phyloP scores from a whole-genome alignment of 2,329 filamentous ascomycete species.

The Penicillium hordei region DNA sequence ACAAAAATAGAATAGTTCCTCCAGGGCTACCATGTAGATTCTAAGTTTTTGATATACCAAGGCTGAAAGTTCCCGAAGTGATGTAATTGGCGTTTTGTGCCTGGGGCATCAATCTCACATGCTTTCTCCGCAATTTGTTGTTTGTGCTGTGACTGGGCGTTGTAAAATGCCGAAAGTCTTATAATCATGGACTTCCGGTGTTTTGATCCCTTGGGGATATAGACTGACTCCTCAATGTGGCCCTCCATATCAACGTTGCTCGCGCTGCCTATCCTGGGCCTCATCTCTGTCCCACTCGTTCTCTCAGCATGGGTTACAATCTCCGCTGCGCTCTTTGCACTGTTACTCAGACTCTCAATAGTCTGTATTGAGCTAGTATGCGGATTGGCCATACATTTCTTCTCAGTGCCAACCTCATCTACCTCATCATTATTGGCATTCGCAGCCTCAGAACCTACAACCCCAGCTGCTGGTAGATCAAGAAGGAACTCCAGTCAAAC shows the following conservation, averaged over 20 bases:
- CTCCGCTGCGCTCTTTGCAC: slow-evolving; percentile 59
- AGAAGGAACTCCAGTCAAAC: slow-evolving; percentile 30
- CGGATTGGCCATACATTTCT: slow-evolving; percentile 57
- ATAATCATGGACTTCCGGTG: background rate
- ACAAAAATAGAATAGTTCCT: background rate
- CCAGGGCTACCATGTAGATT: background rate
- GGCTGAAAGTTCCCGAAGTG: background rate
- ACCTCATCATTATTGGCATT: slow-evolving; percentile 33
- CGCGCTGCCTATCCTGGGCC: slow-evolving; percentile 61
- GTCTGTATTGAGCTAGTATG: slow-evolving; percentile 64
- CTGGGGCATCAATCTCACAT: slow-evolving; percentile 14
- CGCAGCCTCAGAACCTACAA: slow-evolving; percentile 29
- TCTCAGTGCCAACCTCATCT: slow-evolving; percentile 40
- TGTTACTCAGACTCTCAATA: slow-evolving; percentile 60
- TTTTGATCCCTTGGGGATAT: background rate
- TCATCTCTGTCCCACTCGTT: slow-evolving; percentile 63
- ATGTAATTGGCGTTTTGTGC: slow-evolving; percentile 11
- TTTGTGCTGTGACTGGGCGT: background rate
- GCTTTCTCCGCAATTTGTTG: slow-evolving; percentile 10
- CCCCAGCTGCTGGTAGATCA: slow-evolving; percentile 22
- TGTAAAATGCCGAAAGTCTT: background rate
- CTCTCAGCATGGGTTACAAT: slow-evolving; percentile 65
- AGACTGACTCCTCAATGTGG: slow-evolving; percentile 27
- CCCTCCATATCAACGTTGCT: slow-evolving; percentile 41
- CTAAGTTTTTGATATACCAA: background rate